A percentile compares a stretch with the other conserved stretches of the same genome.
phyloP scores from a whole-genome alignment of 129 eudicot genomes.

The Helianthus annuus region DNA sequence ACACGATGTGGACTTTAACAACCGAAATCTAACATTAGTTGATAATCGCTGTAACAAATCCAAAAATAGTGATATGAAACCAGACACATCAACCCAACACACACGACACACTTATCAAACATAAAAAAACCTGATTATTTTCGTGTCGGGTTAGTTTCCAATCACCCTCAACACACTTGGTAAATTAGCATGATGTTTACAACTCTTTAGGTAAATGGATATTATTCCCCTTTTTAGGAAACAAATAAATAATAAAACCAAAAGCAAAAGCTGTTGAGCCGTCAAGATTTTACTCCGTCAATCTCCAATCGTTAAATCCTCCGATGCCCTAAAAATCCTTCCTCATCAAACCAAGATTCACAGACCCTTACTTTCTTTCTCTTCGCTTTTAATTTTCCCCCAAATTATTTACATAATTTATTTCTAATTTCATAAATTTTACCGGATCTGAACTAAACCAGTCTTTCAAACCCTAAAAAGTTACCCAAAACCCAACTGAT shows the following conservation, averaged over 20 bases:
- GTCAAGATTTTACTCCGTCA: conserved; percentile 22
- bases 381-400: background rate
- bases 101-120: too few relatives aligned
- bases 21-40: too few relatives aligned
- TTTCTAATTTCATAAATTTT: background rate
- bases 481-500: conserved; percentile 29
- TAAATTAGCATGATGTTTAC: background rate
- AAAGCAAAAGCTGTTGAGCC: conserved; percentile 9
- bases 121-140: background rate
- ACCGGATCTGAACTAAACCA: conserved; percentile 11
- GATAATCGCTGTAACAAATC: too few relatives aligned
- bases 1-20: too few relatives aligned
- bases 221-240: background rate
- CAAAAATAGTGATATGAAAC: too few relatives aligned
- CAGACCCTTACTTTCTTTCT: background rate
- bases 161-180: background rate
- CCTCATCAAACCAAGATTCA: background rate
- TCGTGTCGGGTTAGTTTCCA: background rate
- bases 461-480: conserved; percentile 30
- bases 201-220: conserved; percentile 4
- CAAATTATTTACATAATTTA: background rate
- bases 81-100: too few relatives aligned
- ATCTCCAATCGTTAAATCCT: conserved; percentile 11
- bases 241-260: background rate
- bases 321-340: conserved; percentile 16